Evolutionary conservation across 1,284 basidiomycete species (phyloP), one percentile per base, ranked within the genome.

Genomic region (Microbotryum intermedium): DNA sequence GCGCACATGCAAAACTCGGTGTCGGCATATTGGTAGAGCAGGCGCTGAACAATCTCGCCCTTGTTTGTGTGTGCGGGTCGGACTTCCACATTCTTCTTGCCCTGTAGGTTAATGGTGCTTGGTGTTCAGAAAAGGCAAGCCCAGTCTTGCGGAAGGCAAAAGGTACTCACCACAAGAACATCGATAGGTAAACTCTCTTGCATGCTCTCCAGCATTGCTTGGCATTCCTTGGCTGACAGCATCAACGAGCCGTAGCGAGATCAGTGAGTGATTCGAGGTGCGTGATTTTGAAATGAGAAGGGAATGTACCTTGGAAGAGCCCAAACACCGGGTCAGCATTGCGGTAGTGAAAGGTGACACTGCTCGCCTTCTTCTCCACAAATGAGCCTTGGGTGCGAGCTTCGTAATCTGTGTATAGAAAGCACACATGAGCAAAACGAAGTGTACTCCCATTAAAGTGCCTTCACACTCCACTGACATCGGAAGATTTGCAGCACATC

Each of bases 11-110:
- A 82, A 74, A 97, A 94, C 74, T 95, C 89, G 51, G 88, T 86
- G 66, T 95, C 90, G 2, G 91, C 86, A 78, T 97, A 86, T 73
- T 85, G 79, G 80, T 93, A 97, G 61, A 97, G 74, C 59, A 97
- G 85, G 50, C 92, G 80, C 79, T 92, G 91, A 69, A 97, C 92
- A 71, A 97, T 97, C 79, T 97, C 94, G 60, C 94, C 94, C 82
- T 64, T 67, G 80, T 98, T 97, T 81, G 97, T 97, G 70, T 92
- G 58, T 88, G 81, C 43, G 3, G 93, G 94, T 60, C 94, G 84
- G 26, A 97, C 93, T 77, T 98, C 94, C 55, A 98, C 81, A 75
- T 97, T 97, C 84, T 97, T 97, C 80, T 97, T 97, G 42, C 94
- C 94, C 58, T 66, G 62, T 42, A 23, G 3, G 8, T 20, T 9